Base-by-base conservation (phyloP, 78 protist species). In the Thecamonas trahens region DNA sequence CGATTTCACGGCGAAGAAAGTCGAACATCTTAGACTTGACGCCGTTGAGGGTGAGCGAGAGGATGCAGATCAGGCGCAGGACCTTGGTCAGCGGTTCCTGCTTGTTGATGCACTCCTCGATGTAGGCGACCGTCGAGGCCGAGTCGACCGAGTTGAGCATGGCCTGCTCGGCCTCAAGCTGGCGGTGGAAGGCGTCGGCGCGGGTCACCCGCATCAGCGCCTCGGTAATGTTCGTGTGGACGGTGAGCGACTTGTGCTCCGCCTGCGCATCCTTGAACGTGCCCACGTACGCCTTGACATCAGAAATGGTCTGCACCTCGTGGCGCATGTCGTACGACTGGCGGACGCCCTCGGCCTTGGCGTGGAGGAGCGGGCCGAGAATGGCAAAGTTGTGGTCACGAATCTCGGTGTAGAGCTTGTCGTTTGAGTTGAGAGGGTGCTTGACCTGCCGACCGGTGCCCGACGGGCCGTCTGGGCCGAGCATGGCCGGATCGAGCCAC, bases 1-100 rank as follows among this genome's bases (percentile, higher is more conserved):
- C 4, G 47, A 90, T 64, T 1, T 78, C 74, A 0, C 49, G 4
- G 35, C 75, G 77, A 7, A 81, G 29, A 4, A 3, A 7, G 13
- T 86, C 83, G 44, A 66, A 78, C 39, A 24, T 47, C 38, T 47
- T 82, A 18, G n/a, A 29, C 53, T 61, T 64, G 64, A 93, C 26
- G 47, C 97, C 95, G 40, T 37, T 57, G 31, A 6, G 9, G 7
- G 61, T 40, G 18, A 85, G 8, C 45, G 93, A 85, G 17, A 34
- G 28, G 28, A 93, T 72, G 39, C 85, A 64, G 17, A 87, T 20
- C 35, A 93, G 61, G 44, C 44, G 44, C 53, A 77, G 57, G 4
- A 89, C 87, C 55, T 79, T 86, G 31, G 37, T 22, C 35, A 86
- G 50, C 31, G 84, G 77, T 64, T 82, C 83, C 47, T 60, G 47